Conservation (phyloP, 306 rosid species). For the Delonix regia region DNA sequence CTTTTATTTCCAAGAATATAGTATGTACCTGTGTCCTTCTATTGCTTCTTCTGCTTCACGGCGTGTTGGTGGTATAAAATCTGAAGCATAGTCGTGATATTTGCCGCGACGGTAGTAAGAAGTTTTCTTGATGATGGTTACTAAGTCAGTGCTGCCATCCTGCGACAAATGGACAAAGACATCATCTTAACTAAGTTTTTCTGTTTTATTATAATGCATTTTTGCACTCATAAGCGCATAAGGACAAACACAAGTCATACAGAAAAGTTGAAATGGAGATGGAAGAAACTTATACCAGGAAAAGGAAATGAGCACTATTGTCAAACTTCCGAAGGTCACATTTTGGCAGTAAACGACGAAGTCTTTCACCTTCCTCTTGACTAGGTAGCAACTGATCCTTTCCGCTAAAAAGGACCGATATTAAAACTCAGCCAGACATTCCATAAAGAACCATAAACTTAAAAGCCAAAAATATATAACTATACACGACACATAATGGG, state of each 20-base stretch:
- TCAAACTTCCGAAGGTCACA: conserved; percentile 66
- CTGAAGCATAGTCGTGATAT: conserved; percentile 62
- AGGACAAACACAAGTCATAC: neutral
- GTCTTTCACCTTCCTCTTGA: conserved; percentile 69
- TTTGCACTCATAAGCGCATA: neutral
- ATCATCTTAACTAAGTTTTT: conserved; percentile 2
- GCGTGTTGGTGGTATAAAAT: conserved; percentile 72
- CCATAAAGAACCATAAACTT: conserved; percentile 27
- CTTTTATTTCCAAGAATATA: neutral
- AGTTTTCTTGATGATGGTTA: conserved; percentile 65
- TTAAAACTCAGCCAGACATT: conserved; percentile 36
- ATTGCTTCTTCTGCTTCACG: conserved; percentile 46
- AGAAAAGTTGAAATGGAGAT: conserved; percentile 13
- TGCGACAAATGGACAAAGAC: conserved; percentile 40
- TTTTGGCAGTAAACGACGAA: conserved; percentile 49
- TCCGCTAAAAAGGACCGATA: conserved; percentile 58
- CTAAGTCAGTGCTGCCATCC: conserved; percentile 72
- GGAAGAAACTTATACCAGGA: conserved; percentile 63
- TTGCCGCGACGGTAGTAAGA: conserved; percentile 75
- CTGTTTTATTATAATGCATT: neutral
- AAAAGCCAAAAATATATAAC: conserved; percentile 15
- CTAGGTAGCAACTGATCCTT: conserved; percentile 77
- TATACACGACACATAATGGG: neutral
- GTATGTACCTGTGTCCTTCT: conserved; percentile 54
- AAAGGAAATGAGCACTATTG: conserved; percentile 74